Evolutionary conservation across 495 filamentous ascomycete species (phyloP).

Genomic region (Poronia punctata): DNA sequence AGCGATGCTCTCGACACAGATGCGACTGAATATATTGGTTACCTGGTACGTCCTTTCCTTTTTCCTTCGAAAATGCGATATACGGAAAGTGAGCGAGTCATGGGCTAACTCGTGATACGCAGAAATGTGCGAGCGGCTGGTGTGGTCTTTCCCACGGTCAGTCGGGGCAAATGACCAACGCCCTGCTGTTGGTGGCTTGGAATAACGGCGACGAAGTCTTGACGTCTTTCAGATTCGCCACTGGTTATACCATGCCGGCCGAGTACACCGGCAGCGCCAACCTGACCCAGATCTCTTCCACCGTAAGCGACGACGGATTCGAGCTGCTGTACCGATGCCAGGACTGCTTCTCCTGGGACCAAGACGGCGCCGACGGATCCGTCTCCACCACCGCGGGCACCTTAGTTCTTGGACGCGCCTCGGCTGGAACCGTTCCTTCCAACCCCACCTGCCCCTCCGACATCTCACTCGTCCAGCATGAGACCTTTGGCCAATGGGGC

Average conservation of each 20-base stretch:
- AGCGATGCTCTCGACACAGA: slow-evolving; percentile 41
- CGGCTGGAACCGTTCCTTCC: slow-evolving; percentile 24
- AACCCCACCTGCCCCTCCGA: slow-evolving; percentile 28
- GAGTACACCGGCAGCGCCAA: slow-evolving; percentile 56
- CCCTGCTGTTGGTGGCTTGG: slow-evolving; percentile 55
- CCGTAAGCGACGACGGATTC: slow-evolving; percentile 45
- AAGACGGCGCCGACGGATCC: slow-evolving; percentile 37
- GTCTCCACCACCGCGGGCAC: slow-evolving; percentile 29
- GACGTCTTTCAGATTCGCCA: slow-evolving; percentile 52
- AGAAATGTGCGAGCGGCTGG: slow-evolving; percentile 42
- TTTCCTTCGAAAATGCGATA: too few species aligned
- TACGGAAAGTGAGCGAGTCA: too few species aligned
- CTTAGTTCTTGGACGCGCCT: slow-evolving; percentile 40
- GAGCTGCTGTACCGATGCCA: slow-evolving; percentile 57
- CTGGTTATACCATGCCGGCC: slow-evolving; percentile 50
- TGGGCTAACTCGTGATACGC: slow-evolving; percentile 3
- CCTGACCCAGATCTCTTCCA: slow-evolving; percentile 48
- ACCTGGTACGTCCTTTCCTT: slow-evolving; percentile 37
- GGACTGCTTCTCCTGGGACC: slow-evolving; percentile 54
- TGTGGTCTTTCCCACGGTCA: slow-evolving; percentile 49
- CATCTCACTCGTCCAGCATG: slow-evolving; percentile 34
- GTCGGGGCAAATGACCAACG: slow-evolving; percentile 51
- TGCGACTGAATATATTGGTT: slow-evolving; percentile 53
- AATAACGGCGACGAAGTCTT: slow-evolving; percentile 42
- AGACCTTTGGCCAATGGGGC: slow-evolving; percentile 38